Evolutionary conservation across 768 basidiomycete genomes (phyloP).

Genomic region (Lentinula detonsa): DNA sequence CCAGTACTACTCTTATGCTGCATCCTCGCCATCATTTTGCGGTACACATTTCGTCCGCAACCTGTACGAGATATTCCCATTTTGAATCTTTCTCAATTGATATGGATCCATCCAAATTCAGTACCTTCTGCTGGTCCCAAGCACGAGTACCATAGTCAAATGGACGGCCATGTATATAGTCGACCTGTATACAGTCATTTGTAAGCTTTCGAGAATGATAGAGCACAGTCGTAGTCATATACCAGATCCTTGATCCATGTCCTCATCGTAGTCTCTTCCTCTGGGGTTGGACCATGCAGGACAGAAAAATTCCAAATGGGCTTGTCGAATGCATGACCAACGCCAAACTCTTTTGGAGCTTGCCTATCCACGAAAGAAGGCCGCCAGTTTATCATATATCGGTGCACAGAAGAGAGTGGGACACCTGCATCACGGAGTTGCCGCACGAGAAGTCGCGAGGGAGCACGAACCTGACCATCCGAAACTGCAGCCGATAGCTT

Average conservation of each 20-base stretch:
- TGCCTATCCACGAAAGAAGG: background rate
- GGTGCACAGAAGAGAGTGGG: conserved; percentile 5
- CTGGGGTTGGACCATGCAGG: conserved; percentile 7
- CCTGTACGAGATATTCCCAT: conserved; percentile 5
- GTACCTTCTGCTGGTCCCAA: conserved; percentile 7
- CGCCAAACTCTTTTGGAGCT: conserved; percentile 3
- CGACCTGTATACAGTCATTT: background rate
- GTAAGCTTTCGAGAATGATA: no score
- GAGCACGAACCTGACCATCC: conserved; percentile 8
- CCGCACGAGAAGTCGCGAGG: conserved; percentile 4
- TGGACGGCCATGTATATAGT: background rate
- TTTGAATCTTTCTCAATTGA: conserved; percentile 5
- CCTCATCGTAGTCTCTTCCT: conserved; percentile 6
- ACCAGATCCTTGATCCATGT: conserved; percentile 7
- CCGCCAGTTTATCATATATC: conserved; percentile 7
- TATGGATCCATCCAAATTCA: background rate
- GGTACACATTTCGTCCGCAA: conserved; percentile 7
- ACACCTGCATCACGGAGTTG: conserved; percentile 5
- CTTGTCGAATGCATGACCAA: conserved; percentile 6
- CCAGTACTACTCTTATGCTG: no score
- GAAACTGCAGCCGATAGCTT: background rate
- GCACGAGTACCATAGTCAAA: conserved; percentile 4
- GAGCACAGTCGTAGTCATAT: background rate
- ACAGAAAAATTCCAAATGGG: conserved; percentile 9
- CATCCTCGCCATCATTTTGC: background rate